Conservation (phyloP, 2,329 filamentous ascomycete genomes). For the Scedosporium dehoogii region DNA sequence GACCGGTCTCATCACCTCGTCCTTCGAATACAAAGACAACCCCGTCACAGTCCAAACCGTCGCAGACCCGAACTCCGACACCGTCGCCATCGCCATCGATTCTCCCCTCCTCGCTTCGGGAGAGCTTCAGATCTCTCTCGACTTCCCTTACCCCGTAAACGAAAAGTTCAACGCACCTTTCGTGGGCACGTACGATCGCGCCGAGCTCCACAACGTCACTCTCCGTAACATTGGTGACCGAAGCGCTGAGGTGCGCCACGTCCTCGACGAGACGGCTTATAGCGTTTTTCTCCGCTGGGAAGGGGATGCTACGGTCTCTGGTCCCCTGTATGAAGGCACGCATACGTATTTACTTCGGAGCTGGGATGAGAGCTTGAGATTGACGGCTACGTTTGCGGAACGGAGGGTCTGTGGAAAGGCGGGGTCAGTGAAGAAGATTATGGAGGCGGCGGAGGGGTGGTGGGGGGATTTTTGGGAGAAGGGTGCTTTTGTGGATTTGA, state of each 20-base stretch:
- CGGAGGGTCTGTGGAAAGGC: background rate
- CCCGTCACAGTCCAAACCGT: constrained; percentile 24
- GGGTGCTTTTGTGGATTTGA: constrained; percentile 32
- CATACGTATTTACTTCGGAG: constrained; percentile 21
- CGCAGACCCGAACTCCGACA: constrained; percentile 27
- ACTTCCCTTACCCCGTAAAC: constrained; percentile 31
- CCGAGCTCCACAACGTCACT: background rate
- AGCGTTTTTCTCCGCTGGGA: constrained; percentile 23
- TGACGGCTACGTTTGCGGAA: constrained; percentile 3
- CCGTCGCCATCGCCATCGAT: constrained; percentile 24
- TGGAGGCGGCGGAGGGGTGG: background rate
- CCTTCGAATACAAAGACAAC: constrained; percentile 20
- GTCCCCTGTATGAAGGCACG: constrained; percentile 6
- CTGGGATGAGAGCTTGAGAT: background rate
- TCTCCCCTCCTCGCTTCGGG: constrained; percentile 23
- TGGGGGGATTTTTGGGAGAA: constrained; percentile 27
- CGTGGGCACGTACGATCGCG: constrained; percentile 25
- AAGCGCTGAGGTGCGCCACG: background rate
- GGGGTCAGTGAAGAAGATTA: background rate
- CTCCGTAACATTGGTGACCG: background rate
- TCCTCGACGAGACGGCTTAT: constrained; percentile 22
- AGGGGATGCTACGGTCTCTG: background rate
- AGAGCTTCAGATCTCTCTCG: constrained; percentile 26
- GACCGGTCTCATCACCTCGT: constrained; percentile 27
- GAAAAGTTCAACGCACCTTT: constrained; percentile 35